A percentile compares a stretch with the other conserved stretches of the same genome.
Conservation (phyloP, 352 stramenopile genomes). For the Phytophthora citricola region DNA sequence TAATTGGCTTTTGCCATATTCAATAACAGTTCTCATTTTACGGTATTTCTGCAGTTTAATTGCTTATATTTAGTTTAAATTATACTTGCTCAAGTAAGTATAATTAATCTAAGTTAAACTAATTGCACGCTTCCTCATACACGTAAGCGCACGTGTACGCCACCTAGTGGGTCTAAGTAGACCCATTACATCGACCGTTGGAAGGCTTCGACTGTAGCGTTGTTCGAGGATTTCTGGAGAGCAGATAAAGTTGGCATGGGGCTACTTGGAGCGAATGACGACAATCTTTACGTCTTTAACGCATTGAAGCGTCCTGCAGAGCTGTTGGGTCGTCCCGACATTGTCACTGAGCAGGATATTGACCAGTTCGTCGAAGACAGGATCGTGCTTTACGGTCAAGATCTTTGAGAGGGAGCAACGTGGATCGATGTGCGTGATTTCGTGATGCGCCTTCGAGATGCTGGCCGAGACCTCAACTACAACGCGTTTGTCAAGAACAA, state of each 20-base stretch:
- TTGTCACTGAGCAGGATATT: background rate
- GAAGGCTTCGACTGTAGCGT: no score
- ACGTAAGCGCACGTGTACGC: no score
- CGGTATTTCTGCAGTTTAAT: no score
- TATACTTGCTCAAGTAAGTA: no score
- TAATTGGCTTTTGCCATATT: no score
- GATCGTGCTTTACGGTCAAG: background rate
- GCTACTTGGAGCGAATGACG: background rate
- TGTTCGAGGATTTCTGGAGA: background rate
- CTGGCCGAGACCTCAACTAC: constrained; percentile 10
- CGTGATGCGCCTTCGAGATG: constrained; percentile 7
- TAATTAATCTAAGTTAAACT: no score
- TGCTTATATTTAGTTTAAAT: no score
- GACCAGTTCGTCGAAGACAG: constrained; percentile 9
- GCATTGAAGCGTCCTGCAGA: constrained; percentile 1
- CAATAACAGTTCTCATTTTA: no score
- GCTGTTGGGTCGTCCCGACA: background rate
- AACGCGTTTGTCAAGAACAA: constrained; percentile 12
- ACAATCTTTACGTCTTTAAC: constrained; percentile 8
- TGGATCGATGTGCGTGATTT: constrained; percentile 1
- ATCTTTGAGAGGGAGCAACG: constrained; percentile 1
- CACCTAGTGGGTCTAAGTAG: no score
- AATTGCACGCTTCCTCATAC: no score
- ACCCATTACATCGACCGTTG: no score
- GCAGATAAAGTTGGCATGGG: background rate